Evolutionary conservation across 768 basidiomycete genomes (phyloP), one percentile per base, ranked within the genome.

Genomic region (Phylloporus arenicola): DNA sequence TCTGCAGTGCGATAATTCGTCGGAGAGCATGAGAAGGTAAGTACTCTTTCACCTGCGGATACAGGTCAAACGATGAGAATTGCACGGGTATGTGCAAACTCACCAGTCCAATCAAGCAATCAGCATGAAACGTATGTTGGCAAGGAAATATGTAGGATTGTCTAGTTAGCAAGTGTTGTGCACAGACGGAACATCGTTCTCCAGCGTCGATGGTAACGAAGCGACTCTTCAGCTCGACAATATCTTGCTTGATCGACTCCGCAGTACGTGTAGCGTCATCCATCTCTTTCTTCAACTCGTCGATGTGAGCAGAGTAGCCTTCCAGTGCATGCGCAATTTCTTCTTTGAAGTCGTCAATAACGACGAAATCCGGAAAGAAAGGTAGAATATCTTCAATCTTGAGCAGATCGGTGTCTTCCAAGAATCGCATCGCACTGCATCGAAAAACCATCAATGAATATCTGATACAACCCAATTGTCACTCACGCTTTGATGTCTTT

Each of bases 91-190:
- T 27, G 38, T 22, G 8, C 22, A 48, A 52, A 72, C 91, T 64
- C 62, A 97, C 96, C 79, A 96, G 74, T 24, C 86, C 83, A 65
- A 99, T 93, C 47, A 98, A 75, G 71, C 96, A 98, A 65, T 99
- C 95, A 6, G 92, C 92, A 70, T 98, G 96, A 80, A 98, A 98
- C 14, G 84, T 81, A 67, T 99, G 96, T 60, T 93, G 91, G 69
- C 96, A 98, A 39, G 96, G 96, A 71, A 99, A 99, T 42, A 95
- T 92, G 68, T 99, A 99, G 68, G 97, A 98, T 62, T 97, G 95
- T 57, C 95, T 75, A 20, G 83, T 86, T 47, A 97, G 70, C 45
- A 99, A 75, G 31, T 83, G 72, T 54, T 80, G 76, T 8, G 80
- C 78, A 69, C 96, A 98, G 25, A 77, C 77, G 11, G 88, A 85